Base-by-base conservation (phyloP, 2,329 filamentous ascomycete species). In the Alternaria sp. region DNA sequence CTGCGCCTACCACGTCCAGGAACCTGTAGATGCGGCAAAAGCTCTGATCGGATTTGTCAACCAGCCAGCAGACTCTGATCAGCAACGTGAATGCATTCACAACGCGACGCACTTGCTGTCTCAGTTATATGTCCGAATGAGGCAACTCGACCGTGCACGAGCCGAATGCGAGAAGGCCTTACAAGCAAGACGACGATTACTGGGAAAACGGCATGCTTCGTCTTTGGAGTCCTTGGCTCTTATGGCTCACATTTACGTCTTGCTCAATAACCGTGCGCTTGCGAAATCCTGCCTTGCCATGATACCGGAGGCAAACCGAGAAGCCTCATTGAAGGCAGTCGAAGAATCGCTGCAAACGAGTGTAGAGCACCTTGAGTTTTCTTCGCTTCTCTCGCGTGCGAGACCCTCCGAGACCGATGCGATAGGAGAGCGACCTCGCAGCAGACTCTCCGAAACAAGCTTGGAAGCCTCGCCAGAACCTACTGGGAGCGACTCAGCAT, bases 191-290 rank as follows among this genome's bases (percentile, higher is more conserved):
- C 60, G 71, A 40, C 65, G 67, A 13, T 51, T 76, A 19, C 52
- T 74, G 15, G 74, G 73, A 19, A 77, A 77, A 60, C 65, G 61
- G n/a, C 68, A 66, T 51, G 59, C 65, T 10, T 65, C 65, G 10
- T 66, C 72, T 25, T 64, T 74, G 32, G 74, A 75, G 54, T 76
- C 74, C 15, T 65, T 70, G 51, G 71, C 72, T 12, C 68, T 77
- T 46, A 74, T 75, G 71, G 70, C 73, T 25, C 69, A 72, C 40
- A 73, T 77, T 44, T 70, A 69, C 23, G 59, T 70, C 26, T 46
- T 69, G 61, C 59, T 70, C 26, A 54, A 67, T 44, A 70, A 73
- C 13, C 66, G 62, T 11, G 64, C 69, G 30, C 68, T 65, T 46
- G 70, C 70, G n/a, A 72, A 70, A 51, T 69, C 65, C 26, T 73